phyloP scores from a whole-genome alignment of 2,329 filamentous ascomycete species.

The Leptographium galeiforme region DNA sequence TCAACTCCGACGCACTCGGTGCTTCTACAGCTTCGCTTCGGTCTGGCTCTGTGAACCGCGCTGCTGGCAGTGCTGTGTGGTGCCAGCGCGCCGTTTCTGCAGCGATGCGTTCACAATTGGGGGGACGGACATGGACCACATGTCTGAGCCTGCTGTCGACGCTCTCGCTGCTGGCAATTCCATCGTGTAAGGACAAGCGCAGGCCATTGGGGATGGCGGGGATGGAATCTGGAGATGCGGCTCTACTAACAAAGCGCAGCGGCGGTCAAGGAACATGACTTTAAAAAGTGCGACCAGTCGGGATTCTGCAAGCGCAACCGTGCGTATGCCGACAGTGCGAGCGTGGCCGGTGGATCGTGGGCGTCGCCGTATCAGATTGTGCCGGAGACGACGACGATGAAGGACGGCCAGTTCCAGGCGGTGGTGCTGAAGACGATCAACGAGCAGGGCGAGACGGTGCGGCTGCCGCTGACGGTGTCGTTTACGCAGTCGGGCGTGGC shows the following conservation, averaged over 20 bases:
- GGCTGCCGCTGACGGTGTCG: conserved; percentile 70
- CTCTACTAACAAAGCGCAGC: conserved; percentile 31
- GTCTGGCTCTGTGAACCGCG: neutral
- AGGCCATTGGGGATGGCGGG: too few relatives aligned
- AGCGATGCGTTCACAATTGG: conserved; percentile 39
- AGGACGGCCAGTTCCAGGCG: conserved; percentile 67
- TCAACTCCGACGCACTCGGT: neutral
- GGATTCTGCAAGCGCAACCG: conserved; percentile 96
- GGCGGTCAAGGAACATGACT: conserved; percentile 87
- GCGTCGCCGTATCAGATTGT: conserved; percentile 68
- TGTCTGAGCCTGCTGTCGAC: conserved; percentile 45
- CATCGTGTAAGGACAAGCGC: conserved; percentile 43
- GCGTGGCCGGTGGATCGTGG: conserved; percentile 54
- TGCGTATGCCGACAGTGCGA: conserved; percentile 68
- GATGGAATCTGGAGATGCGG: neutral
- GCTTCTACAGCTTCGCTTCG: neutral
- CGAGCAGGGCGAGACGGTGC: conserved; percentile 51
- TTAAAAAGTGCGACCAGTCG: conserved; percentile 91
- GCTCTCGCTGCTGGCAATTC: conserved; percentile 40
- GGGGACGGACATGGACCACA: conserved; percentile 47
- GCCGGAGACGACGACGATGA: conserved; percentile 58
- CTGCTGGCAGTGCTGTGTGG: conserved; percentile 3
- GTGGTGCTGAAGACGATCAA: conserved; percentile 69
- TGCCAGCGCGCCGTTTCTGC: conserved; percentile 5
- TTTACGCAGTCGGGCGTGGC: conserved; percentile 85